Evolutionary conservation across 306 rosid species (phyloP), one percentile per base, ranked within the genome.

Genomic region (Pyrus bretschneideri): DNA sequence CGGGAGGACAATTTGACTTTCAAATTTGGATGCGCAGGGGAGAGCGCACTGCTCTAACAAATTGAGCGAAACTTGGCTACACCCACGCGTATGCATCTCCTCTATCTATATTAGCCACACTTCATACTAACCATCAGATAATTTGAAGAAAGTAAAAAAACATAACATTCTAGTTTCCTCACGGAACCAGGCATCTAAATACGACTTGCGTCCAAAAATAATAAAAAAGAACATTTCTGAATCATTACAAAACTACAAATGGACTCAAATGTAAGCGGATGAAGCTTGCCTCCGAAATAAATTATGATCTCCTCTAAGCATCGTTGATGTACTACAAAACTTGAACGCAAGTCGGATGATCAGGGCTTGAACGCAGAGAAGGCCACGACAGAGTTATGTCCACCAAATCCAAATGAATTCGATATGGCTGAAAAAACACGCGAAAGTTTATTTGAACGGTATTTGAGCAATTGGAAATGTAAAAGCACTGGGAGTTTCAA

Each of bases 351-450:
- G 81, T 76, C 63, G 73, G 46, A 61, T 40, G 71, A 71, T 95
- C 97, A 95, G 55, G 97, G 97, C 86, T 80, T 89, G 91, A 93
- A 93, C 2, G 94, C 94, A 52, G 99, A 89, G 76, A 96, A 96
- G 60, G 90, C 94, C 58, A 91, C 99, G 1, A 93, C 99, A 17
- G 99, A 96, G 82, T 96, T 96, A 81, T 96, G 99, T 78, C 99
- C 98, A 42, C 99, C 98, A 52, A 96, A 93, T 82, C 98, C 99
- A 23, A 96, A 96, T 42, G 99, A 96, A 85, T 91, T 96, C 51
- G 99, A 93, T 76, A 96, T 93, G 54, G 89, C 98, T 96, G 93
- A n/a, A 76, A 80, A 81, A 17, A 31, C 15, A 55, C 7, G 71
- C 22, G n/a, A 71, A 42, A 27, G 21, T 25, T 5, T 51, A 11